phyloP scores from a whole-genome alignment of 164 flowering plant genomes.

The Liquidambar formosana region DNA sequence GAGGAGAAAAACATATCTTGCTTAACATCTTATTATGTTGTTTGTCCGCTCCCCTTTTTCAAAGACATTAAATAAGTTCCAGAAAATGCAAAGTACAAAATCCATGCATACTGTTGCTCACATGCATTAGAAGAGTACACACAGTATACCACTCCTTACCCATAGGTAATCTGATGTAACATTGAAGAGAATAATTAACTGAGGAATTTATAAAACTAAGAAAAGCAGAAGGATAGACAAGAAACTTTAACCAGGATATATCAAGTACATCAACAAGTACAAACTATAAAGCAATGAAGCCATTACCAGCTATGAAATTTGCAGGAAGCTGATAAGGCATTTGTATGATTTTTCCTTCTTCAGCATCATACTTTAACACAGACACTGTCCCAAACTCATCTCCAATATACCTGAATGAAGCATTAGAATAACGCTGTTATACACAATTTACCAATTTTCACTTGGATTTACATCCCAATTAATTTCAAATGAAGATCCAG shows the following conservation, averaged over 20 bases:
- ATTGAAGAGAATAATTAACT: not conserved
- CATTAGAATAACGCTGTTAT: conserved; percentile 10
- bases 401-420: conserved; percentile 66
- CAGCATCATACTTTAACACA: conserved; percentile 63
- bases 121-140: not conserved
- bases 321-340: conserved; percentile 65
- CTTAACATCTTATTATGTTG: too few species aligned
- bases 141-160: not conserved
- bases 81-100: too few species aligned
- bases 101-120: too few species aligned
- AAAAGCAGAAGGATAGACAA: not conserved
- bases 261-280: not conserved
- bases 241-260: not conserved
- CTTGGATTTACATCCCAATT: conserved; percentile 9
- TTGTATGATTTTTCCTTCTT: conserved; percentile 48
- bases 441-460: not conserved
- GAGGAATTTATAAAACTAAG: not conserved
- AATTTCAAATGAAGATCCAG: not conserved
- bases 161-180: not conserved
- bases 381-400: conserved; percentile 77
- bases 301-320: conserved; percentile 53
- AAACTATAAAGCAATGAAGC: not conserved
- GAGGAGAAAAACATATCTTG: too few species aligned
- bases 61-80: too few species aligned
- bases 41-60: too few species aligned